These are phyloP conservation scores for Baeospora myosura DNA, from an alignment of 1,284 basidiomycete genomes.

Conservation along the genomic window DNA sequence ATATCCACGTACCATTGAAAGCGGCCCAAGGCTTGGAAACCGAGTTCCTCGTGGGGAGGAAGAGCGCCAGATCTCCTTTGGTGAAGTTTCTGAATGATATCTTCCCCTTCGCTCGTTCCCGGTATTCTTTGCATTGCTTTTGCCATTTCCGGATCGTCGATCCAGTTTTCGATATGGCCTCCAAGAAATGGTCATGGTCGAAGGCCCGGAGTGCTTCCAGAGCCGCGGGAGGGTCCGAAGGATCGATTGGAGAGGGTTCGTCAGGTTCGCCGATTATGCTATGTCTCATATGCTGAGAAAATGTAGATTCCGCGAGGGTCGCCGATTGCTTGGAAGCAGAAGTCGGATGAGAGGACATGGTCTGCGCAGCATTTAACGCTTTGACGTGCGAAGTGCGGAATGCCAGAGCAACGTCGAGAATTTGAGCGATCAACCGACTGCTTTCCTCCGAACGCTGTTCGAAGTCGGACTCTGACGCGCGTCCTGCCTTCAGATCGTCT, in stretches of 20 bases:
- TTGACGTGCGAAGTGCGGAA: conserved; percentile 70
- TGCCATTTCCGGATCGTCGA: conserved; percentile 91
- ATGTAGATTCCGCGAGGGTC: conserved; percentile 38
- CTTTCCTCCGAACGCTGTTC: conserved; percentile 58
- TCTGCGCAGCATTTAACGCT: conserved; percentile 55
- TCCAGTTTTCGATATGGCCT: conserved; percentile 73
- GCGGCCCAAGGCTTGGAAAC: conserved; percentile 94
- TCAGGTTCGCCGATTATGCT: conserved; percentile 46
- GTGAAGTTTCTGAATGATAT: conserved; percentile 91
- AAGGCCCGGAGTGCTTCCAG: conserved; percentile 65
- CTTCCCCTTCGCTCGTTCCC: conserved; percentile 87
- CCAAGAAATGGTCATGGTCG: conserved; percentile 79
- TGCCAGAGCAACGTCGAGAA: conserved; percentile 66
- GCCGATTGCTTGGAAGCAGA: conserved; percentile 25
- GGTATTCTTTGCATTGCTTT: conserved; percentile 91
- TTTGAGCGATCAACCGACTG: conserved; percentile 58
- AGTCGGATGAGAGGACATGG: conserved; percentile 52
- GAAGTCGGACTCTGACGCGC: conserved; percentile 56
- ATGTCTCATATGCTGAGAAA: conserved; percentile 38
- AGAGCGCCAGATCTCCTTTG: conserved; percentile 90
- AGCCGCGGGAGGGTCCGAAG: conserved; percentile 60
- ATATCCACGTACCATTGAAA: conserved; percentile 78
- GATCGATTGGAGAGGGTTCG: conserved; percentile 66
- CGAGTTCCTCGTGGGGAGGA: conserved; percentile 91
- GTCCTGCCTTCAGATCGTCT: conserved; percentile 53